Evolutionary conservation across 2,329 filamentous ascomycete species (phyloP), one percentile per base, ranked within the genome.

Genomic region (Diaporthe sp.): DNA sequence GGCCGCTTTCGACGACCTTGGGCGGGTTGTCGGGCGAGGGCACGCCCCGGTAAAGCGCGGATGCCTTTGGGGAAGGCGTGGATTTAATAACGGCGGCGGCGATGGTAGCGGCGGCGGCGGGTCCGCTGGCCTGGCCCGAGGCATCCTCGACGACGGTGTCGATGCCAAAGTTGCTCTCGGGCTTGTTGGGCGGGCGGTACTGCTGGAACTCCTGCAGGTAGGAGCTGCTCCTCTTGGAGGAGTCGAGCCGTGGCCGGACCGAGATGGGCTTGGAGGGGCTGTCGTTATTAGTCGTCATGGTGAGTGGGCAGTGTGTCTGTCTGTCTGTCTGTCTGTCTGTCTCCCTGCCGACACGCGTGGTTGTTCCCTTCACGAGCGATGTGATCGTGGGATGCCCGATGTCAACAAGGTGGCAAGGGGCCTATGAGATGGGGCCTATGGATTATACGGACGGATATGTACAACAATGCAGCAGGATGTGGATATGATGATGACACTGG

Each of bases 201-300:
- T 92, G 90, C 82, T 92, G 90, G 80, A 92, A 89, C 78, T 92
- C 91, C 81, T 88, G 87, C 74, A 92, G 85, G 80, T 90, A 92
- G 20, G 90, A 92, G 82, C 88, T 90, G 85, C 88, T 91, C 80
- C 91, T 88, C 88, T 89, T 90, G 72, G 84, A 83, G 72, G 84
- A 84, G 65, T 85, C 82, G 79, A 90, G 83, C 81, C 89, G 87
- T 73, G 88, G 88, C 63, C 88, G 86, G 79, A 82, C 79, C 70
- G 83, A 81, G 78, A 78, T 79, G 75, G 81, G 82, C 78, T 81
- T 83, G 75, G 82, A 75, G 79, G 81, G 79, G 77, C 76, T 80
- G 44, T 37, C 49, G 67, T 65, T 61, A 44, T 57, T 28, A 65
- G 67, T 78, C 74, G 77, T 60, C 75, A 76, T 76, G 60, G 57